Evolutionary conservation across 2,329 filamentous ascomycete genomes (phyloP), one percentile per base, ranked within the genome.

Genomic region (Colletotrichum siamense): DNA sequence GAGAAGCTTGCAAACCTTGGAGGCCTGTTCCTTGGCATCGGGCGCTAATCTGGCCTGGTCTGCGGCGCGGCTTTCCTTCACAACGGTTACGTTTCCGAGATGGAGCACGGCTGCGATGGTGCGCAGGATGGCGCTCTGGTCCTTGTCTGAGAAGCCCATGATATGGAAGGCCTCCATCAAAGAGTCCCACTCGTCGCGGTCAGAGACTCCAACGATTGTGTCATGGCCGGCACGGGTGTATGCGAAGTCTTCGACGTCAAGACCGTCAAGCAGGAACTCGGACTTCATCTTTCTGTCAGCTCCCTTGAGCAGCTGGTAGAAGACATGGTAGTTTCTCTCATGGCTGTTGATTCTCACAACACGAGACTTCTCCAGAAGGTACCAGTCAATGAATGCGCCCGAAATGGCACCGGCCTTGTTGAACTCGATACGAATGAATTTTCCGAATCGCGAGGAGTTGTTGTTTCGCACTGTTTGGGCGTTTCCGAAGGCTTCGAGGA

Each of bases 381-480:
- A 99, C 97, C 97, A 99, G 84, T 99, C 96, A 79, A 99, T 99
- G 86, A 96, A 98, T 26, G 97, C 97, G 44, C 98, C 98, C 6
- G 95, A 95, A 79, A 99, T 99, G 71, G 97, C 94, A 32, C 98
- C 98, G 44, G 92, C 92, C 28, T 95, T 91, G 39, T 93, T 95
- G 85, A 99, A 98, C 83, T 98, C 96, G 82, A 99, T 99, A 66
- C 98, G 92, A 83, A 99, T 99, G 82, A 99, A 99, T 84, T 99
- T 99, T 82, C 97, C 97, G 82, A 99, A 99, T 78, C 97, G 93
- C 7, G 97, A 99, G 1, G 97, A 99, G 83, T 99, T 99, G 87
- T 99, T 97, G 85, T 99, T 99, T 70, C 97, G 92, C 34, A 99
- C 95, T 1, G 97, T 99, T 84, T 99, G 98, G 2, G 97, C 97